phyloP scores from a whole-genome alignment of 1,284 basidiomycete species.

The Austroboletus novae-zelandiae region DNA sequence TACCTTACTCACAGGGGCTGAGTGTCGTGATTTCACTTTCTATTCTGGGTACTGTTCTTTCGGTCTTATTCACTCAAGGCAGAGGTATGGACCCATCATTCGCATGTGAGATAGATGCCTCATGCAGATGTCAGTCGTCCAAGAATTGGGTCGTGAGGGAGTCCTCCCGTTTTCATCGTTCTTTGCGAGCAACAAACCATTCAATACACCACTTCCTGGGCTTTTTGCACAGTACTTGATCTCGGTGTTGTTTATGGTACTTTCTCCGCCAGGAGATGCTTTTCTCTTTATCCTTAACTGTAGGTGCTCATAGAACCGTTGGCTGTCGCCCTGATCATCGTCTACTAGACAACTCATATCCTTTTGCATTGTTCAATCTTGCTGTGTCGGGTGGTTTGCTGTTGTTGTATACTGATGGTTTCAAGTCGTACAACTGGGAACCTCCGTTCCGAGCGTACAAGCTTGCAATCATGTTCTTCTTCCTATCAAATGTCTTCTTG shows the following conservation, averaged over 20 bases:
- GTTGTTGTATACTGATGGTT: conserved; percentile 49
- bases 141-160: conserved; percentile 68
- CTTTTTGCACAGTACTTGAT: conserved; percentile 55
- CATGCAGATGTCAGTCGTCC: conserved; percentile 47
- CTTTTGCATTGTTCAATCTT: conserved; percentile 53
- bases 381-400: conserved; percentile 60
- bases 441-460: conserved; percentile 61
- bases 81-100: conserved; percentile 41
- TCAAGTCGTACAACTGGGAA: conserved; percentile 49
- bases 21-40: conserved; percentile 63
- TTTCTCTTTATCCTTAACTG: conserved; percentile 66
- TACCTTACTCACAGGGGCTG: conserved; percentile 40
- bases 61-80: conserved; percentile 61
- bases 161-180: conserved; percentile 59
- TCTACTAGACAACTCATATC: conserved; percentile 51
- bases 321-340: conserved; percentile 2
- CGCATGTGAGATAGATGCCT: neutral
- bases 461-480: conserved; percentile 49
- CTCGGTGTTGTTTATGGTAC: conserved; percentile 48
- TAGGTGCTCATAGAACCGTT: conserved; percentile 30
- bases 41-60: conserved; percentile 59
- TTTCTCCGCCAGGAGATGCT: conserved; percentile 62
- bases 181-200: conserved; percentile 65
- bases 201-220: conserved; percentile 56
- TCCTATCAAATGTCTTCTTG: conserved; percentile 63